Conservation (phyloP, 2,329 filamentous ascomycete species). For the Fusarium austroafricanum region DNA sequence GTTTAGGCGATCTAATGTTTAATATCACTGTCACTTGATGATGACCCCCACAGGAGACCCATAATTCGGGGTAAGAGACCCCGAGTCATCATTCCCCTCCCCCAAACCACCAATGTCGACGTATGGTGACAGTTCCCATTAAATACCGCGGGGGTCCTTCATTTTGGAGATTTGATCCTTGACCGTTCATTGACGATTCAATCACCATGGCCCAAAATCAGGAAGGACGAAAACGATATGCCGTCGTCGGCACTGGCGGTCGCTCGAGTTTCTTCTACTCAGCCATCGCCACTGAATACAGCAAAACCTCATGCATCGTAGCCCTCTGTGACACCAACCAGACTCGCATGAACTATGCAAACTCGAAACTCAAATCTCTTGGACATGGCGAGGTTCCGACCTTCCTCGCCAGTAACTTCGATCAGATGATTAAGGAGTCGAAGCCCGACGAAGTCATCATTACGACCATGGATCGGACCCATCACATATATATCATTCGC, state of each 20-base stretch:
- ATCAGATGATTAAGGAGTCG: constrained; percentile 67
- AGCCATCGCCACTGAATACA: constrained; percentile 66
- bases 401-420: constrained; percentile 66
- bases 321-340: constrained; percentile 71
- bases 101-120: background rate
- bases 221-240: constrained; percentile 58
- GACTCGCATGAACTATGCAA: constrained; percentile 69
- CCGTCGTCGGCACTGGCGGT: constrained; percentile 68
- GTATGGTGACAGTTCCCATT: background rate
- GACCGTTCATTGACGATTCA: background rate
- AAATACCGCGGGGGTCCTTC: constrained; percentile 8
- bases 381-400: constrained; percentile 63
- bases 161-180: background rate
- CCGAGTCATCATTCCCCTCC: constrained; percentile 17
- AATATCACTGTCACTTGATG: background rate
- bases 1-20: too few species aligned
- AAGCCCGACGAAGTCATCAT: constrained; percentile 71
- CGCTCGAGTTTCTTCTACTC: constrained; percentile 71
- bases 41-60: constrained; percentile 21
- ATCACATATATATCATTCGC: constrained; percentile 69
- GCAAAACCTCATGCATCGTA: constrained; percentile 62
- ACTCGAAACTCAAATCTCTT: constrained; percentile 58
- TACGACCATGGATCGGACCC: constrained; percentile 72
- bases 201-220: constrained; percentile 18
- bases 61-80: constrained; percentile 30